Evolutionary conservation across 768 basidiomycete species (phyloP).

Genomic region (Lyophyllum decastes): DNA sequence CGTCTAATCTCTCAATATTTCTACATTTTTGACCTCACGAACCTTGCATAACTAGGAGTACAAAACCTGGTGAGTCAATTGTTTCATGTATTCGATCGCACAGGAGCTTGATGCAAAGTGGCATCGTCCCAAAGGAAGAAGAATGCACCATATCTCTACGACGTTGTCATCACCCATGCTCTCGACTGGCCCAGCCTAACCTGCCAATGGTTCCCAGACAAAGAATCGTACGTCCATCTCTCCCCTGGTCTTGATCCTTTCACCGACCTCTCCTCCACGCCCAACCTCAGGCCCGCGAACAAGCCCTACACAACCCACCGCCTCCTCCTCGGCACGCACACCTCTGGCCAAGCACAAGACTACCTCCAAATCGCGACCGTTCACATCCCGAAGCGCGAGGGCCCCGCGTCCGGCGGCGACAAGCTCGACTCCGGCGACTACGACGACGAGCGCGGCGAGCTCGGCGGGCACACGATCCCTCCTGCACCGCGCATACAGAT

Average conservation of each 20-base stretch:
- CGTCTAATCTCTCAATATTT: conserved; percentile 9
- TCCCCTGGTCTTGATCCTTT: background rate
- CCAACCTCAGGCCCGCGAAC: conserved; percentile 71
- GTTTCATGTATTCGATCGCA: conserved; percentile 2
- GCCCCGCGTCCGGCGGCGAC: conserved; percentile 60
- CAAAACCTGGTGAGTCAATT: conserved; percentile 69
- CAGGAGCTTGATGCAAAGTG: conserved; percentile 2
- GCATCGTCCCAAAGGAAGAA: conserved; percentile 68
- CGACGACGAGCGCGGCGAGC: conserved; percentile 91
- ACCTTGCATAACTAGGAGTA: conserved; percentile 59
- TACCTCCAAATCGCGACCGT: conserved; percentile 95
- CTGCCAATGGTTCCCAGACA: conserved; percentile 99
- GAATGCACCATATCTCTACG: conserved; percentile 97
- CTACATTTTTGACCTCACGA: background rate
- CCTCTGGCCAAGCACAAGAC: conserved; percentile 91
- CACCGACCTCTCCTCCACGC: background rate
- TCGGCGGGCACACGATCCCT: conserved; percentile 88
- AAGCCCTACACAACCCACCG: conserved; percentile 96
- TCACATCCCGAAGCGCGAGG: conserved; percentile 84
- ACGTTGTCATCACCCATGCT: conserved; percentile 95
- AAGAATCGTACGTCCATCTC: conserved; percentile 68
- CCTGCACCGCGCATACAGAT: conserved; percentile 86
- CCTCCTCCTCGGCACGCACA: conserved; percentile 95
- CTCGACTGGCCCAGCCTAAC: conserved; percentile 98
- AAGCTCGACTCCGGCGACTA: conserved; percentile 81